phyloP scores from a whole-genome alignment of 306 rosid genomes.

The Corylus americana region DNA sequence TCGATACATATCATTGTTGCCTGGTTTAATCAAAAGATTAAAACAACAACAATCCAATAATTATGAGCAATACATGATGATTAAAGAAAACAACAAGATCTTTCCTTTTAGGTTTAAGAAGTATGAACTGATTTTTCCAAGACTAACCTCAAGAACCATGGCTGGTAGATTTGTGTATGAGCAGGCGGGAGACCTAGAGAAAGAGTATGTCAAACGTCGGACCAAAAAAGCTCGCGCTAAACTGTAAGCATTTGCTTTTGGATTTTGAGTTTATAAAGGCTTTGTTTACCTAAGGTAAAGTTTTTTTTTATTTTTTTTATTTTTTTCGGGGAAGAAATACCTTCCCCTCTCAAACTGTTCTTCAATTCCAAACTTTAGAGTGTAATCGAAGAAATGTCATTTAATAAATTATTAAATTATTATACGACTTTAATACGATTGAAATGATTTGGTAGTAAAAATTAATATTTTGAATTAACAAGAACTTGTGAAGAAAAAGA shows the following conservation, averaged over 20 bases:
- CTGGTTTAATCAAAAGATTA: constrained; percentile 27
- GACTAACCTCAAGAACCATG: constrained; percentile 35
- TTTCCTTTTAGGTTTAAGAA: background rate
- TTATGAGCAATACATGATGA: background rate
- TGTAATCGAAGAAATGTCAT: too few relatives aligned
- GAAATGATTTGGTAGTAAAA: too few relatives aligned
- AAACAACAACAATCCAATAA: background rate
- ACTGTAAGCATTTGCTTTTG: background rate
- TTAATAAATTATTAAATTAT: too few relatives aligned
- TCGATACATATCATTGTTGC: constrained; percentile 96
- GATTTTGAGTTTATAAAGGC: too few relatives aligned
- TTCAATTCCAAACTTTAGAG: too few relatives aligned
- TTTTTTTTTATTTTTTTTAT: too few relatives aligned
- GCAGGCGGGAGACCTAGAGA: background rate
- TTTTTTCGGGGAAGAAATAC: too few relatives aligned
- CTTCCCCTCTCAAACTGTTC: too few relatives aligned
- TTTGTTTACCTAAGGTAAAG: too few relatives aligned
- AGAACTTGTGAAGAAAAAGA: too few relatives aligned
- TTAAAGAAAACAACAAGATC: background rate
- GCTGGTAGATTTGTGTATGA: background rate
- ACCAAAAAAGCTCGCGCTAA: background rate
- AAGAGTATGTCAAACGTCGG: background rate
- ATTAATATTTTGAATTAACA: too few relatives aligned
- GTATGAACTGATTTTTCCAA: background rate
- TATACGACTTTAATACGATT: too few relatives aligned